Conservation (phyloP, 2,329 filamentous ascomycete genomes). For the Aspergillus sp. region DNA sequence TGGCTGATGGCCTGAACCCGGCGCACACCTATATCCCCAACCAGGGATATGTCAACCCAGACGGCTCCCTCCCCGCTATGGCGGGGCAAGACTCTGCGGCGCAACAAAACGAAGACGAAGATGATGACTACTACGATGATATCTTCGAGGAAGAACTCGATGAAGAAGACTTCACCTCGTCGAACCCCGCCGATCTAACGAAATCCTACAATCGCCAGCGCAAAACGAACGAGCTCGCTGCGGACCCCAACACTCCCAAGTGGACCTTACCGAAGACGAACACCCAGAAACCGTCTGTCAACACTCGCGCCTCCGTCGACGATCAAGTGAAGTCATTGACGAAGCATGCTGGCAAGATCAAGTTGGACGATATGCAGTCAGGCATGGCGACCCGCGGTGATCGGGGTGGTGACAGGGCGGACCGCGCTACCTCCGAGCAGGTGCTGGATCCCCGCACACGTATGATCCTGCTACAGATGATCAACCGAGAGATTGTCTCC, state of each 20-base stretch:
- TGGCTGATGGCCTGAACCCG: constrained; percentile 49
- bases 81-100: constrained; percentile 36
- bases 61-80: constrained; percentile 34
- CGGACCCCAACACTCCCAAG: constrained; percentile 53
- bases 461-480: constrained; percentile 94
- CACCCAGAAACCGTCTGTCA: constrained; percentile 74
- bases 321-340: constrained; percentile 85
- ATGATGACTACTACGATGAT: constrained; percentile 64
- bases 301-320: constrained; percentile 77
- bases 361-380: constrained; percentile 65
- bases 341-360: constrained; percentile 82
- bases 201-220: constrained; percentile 87
- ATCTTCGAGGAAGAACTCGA: constrained; percentile 58
- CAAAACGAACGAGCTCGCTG: constrained; percentile 59
- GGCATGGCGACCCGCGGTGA: constrained; percentile 54
- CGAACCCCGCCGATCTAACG: constrained; percentile 68
- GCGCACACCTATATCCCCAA: constrained; percentile 53
- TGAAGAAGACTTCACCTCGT: constrained; percentile 58
- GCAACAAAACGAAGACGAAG: constrained; percentile 48
- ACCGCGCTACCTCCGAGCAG: constrained; percentile 91
- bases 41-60: constrained; percentile 48
- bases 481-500: constrained; percentile 84
- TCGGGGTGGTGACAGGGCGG: constrained; percentile 69
- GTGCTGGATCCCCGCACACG: constrained; percentile 91
- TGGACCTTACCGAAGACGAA: constrained; percentile 70